Evolutionary conservation across 2,329 filamentous ascomycete species (phyloP), one percentile per base, ranked within the genome.

Genomic region (Botrytis pseudocinerea): DNA sequence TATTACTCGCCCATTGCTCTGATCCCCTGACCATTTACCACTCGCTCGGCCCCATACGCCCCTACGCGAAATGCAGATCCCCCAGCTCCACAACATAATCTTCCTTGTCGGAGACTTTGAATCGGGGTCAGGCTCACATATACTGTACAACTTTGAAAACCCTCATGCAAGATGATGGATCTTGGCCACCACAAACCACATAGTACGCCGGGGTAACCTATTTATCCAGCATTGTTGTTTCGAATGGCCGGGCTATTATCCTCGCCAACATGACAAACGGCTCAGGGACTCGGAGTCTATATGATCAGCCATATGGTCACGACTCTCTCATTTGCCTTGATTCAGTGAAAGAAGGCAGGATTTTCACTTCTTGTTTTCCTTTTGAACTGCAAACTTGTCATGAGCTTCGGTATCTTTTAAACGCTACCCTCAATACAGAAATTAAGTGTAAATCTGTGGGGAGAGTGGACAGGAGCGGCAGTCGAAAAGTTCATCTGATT

Each of bases 161-260:
- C 65, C 48, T 68, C 48, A 68, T 68, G 64, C 64, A 54, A 68
- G 64, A 68, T 57, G 35, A 40, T 68, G 64, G 64, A 42, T 68
- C 35, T 54, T 68, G 64, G 46, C 69, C 46, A 51, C 35, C 73
- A 32, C 64, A 57, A 28, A 28, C 51, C n/a, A 32, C 68, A 35
- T 63, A 40, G 32, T 18, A 32, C 61, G n/a, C 40, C 48, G 14
- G 25, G 48, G 25, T 68, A 22, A 40, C 48, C 51, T 40, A 32
- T 68, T 68, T 48, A 68, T 57, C 65, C 65, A 38, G 35, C 48
- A 57, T 57, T 10, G 35, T 57, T 68, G 65, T 57, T 68, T 68
- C 48, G 35, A 57, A 38, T 68, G 63, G 32, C 48, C 46, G 16
- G 54, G 46, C 46, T 28, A 54, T 35, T 35, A 68, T 57, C 51